Conservation (phyloP, 2,329 filamentous ascomycete genomes). For the Chaetomium olivaceum region DNA sequence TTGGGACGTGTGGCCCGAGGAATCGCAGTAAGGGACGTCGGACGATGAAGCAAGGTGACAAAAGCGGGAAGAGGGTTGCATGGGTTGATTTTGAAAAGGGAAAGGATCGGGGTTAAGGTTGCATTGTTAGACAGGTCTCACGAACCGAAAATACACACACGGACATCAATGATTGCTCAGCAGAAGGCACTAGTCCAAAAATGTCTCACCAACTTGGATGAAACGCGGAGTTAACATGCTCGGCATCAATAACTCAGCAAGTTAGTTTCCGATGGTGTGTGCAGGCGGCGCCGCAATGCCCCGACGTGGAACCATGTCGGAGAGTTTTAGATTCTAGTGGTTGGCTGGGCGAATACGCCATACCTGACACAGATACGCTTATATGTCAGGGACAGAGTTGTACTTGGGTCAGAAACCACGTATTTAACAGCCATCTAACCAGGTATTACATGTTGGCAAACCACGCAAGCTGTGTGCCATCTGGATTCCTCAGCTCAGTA, state of each 20-base stretch:
- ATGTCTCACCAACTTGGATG: no score
- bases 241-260: no score
- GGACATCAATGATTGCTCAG: background rate
- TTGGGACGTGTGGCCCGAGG: constrained; percentile 65
- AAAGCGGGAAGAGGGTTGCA: background rate
- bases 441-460: no score
- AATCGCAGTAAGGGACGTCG: constrained; percentile 45
- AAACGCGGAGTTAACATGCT: no score
- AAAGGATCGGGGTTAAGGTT: background rate
- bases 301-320: background rate
- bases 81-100: background rate
- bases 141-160: background rate
- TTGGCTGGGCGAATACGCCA: background rate
- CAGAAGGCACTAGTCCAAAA: no score
- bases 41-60: background rate
- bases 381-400: background rate
- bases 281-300: background rate
- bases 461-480: background rate
- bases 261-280: no score
- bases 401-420: background rate
- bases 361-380: background rate
- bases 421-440: background rate
- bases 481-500: no score
- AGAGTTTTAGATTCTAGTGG: background rate
- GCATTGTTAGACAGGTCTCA: background rate